Conservation (phyloP, 2,329 filamentous ascomycete genomes). For the Ceratocystis harringtonii region DNA sequence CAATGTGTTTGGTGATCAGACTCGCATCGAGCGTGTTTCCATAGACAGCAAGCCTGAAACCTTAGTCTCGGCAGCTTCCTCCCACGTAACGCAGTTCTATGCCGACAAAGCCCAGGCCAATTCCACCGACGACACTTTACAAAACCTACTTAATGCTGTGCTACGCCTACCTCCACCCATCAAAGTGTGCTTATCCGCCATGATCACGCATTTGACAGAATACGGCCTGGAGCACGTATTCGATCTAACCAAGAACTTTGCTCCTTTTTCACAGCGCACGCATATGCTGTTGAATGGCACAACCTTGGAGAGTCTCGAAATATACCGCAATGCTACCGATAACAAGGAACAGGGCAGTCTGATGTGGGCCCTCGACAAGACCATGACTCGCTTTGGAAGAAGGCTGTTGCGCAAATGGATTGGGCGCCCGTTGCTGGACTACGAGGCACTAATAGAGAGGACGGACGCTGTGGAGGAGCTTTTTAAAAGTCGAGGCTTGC, state of each 20-base stretch:
- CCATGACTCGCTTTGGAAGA: conserved; percentile 76
- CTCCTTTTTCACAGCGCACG: conserved; percentile 82
- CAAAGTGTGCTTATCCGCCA: conserved; percentile 82
- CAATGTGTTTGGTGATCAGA: conserved; percentile 83
- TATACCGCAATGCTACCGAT: conserved; percentile 91
- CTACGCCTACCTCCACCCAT: conserved; percentile 72
- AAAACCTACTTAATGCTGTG: conserved; percentile 66
- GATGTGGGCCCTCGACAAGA: conserved; percentile 92
- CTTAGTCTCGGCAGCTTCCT: conserved; percentile 35
- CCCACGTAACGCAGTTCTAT: conserved; percentile 86
- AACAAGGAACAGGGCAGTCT: conserved; percentile 72
- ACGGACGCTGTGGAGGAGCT: conserved; percentile 79
- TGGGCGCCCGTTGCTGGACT: conserved; percentile 73
- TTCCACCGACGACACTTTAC: conserved; percentile 32
- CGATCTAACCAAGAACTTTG: conserved; percentile 90
- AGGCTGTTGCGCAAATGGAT: conserved; percentile 88
- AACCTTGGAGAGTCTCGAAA: conserved; percentile 81
- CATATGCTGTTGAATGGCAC: conserved; percentile 97
- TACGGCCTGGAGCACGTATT: conserved; percentile 94
- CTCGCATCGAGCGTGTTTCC: conserved; percentile 61
- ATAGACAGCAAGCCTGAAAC: background rate
- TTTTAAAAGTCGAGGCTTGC: conserved; percentile 48
- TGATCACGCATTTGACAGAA: conserved; percentile 85
- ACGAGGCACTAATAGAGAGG: conserved; percentile 57
- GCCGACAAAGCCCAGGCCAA: conserved; percentile 64